A percentile compares a stretch with the other conserved stretches of the same genome.
Evolutionary conservation across 1,284 basidiomycete genomes (phyloP).

Genomic region (Malassezia arunalokei): DNA sequence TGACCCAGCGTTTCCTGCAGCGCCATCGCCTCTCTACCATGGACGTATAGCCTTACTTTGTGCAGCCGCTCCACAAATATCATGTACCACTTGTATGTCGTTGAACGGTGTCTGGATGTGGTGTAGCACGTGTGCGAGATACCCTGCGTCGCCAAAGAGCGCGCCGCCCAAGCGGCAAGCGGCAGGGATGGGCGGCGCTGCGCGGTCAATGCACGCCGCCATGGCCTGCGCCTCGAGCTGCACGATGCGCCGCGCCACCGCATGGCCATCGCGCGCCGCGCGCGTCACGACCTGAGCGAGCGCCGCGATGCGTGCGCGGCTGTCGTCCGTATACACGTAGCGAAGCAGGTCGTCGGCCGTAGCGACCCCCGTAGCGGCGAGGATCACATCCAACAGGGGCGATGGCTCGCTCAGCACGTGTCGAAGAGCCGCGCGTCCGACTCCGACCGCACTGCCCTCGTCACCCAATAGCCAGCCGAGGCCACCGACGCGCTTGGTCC

Average conservation of each 20-base stretch:
- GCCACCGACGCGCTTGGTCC: slow-evolving; percentile 18
- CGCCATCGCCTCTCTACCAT: slow-evolving; percentile 12
- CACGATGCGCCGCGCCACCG: not conserved
- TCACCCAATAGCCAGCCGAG: slow-evolving; percentile 32
- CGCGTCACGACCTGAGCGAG: not conserved
- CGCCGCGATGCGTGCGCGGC: not conserved
- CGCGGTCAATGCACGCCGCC: slow-evolving; percentile 2
- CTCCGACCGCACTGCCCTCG: slow-evolving; percentile 24
- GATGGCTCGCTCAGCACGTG: slow-evolving; percentile 7
- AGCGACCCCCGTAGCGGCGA: not conserved
- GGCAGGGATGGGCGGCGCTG: not conserved
- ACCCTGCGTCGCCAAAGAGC: not conserved
- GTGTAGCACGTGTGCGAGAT: not conserved
- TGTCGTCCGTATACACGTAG: not conserved
- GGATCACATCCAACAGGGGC: not conserved
- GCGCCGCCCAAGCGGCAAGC: not conserved
- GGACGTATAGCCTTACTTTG: not conserved
- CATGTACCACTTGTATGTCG: not conserved
- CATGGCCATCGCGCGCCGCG: not conserved
- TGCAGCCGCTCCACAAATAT: not conserved
- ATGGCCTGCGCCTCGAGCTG: not conserved
- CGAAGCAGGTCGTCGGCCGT: not conserved
- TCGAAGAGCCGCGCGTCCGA: slow-evolving; percentile 23
- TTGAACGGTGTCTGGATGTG: not conserved
- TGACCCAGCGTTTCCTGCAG: slow-evolving; percentile 13